Evolutionary conservation across 768 basidiomycete species (phyloP).

Genomic region (Galerina marginata): DNA sequence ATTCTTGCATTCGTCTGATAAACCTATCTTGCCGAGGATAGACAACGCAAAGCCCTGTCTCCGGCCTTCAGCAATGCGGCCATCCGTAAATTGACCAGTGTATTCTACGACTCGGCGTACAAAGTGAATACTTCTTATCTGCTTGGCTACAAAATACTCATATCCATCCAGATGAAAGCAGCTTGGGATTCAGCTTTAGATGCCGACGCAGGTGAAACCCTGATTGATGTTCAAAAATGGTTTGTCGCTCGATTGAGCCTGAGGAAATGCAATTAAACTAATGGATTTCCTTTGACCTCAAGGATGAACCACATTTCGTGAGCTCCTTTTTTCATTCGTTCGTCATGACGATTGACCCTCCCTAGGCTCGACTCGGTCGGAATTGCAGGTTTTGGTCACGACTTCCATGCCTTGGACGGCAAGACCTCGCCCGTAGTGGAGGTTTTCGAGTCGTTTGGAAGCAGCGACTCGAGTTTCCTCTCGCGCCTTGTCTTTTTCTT

Average conservation of each 20-base stretch:
- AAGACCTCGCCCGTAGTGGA: slow-evolving; percentile 45
- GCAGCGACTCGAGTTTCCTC: slow-evolving; percentile 29
- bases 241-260: slow-evolving; percentile 19
- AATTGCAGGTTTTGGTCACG: slow-evolving; percentile 63
- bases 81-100: slow-evolving; percentile 47
- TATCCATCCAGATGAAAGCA: slow-evolving; percentile 36
- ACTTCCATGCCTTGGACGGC: slow-evolving; percentile 59
- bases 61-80: slow-evolving; percentile 60
- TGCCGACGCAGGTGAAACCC: slow-evolving; percentile 23
- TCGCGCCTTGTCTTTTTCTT: slow-evolving; percentile 42
- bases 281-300: background rate
- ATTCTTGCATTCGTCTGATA: too few relatives aligned
- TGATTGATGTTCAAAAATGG: slow-evolving; percentile 58
- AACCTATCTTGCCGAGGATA: slow-evolving; percentile 21
- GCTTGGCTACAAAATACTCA: background rate
- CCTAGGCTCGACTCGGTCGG: slow-evolving; percentile 61
- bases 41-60: slow-evolving; percentile 55
- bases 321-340: slow-evolving; percentile 10
- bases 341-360: background rate
- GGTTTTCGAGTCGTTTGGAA: slow-evolving; percentile 43
- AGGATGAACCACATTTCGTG: slow-evolving; percentile 55
- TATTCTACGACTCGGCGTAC: slow-evolving; percentile 58
- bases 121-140: slow-evolving; percentile 39
- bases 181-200: slow-evolving; percentile 35
- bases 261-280: too few relatives aligned